phyloP scores from a whole-genome alignment of 345 rosid species.

The Citrus glauca region DNA sequence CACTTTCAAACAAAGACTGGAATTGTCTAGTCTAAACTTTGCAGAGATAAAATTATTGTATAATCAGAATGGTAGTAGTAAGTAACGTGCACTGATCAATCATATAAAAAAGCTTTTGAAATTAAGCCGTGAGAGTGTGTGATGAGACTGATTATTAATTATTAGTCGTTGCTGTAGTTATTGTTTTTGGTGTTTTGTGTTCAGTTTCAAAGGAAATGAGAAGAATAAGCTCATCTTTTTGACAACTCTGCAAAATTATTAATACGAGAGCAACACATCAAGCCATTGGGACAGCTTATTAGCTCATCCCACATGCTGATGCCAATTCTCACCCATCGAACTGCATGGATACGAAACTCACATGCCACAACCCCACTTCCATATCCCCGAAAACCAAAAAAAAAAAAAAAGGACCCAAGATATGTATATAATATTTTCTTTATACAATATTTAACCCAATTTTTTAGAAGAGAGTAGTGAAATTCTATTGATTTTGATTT shows the following conservation, averaged over 20 bases:
- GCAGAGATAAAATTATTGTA: neutral
- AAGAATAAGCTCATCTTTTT: conserved; percentile 5
- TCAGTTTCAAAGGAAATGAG: neutral
- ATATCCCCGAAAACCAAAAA: too few relatives aligned
- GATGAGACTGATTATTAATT: neutral
- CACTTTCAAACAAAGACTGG: neutral
- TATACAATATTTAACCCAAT: neutral
- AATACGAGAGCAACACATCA: conserved; percentile 9
- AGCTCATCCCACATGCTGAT: conserved; percentile 26
- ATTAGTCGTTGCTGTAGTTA: neutral
- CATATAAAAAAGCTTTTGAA: neutral
- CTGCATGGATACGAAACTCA: neutral
- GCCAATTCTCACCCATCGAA: conserved; percentile 22
- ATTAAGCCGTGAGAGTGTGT: neutral
- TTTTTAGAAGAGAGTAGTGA: neutral
- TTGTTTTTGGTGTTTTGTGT: conserved; percentile 1
- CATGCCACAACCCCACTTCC: neutral
- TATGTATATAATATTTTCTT: too few relatives aligned
- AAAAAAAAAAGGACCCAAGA: too few relatives aligned
- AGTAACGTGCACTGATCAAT: conserved; percentile 13
- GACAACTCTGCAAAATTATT: conserved; percentile 12
- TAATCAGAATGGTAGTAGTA: neutral
- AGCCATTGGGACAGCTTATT: conserved; percentile 11
- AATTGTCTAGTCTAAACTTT: neutral
- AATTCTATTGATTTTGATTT: neutral